Percentiles rank a stretch among this genome's conserved stretches.
Conservation (phyloP, 106 monocot species). For the Phalaenopsis equestris region DNA sequence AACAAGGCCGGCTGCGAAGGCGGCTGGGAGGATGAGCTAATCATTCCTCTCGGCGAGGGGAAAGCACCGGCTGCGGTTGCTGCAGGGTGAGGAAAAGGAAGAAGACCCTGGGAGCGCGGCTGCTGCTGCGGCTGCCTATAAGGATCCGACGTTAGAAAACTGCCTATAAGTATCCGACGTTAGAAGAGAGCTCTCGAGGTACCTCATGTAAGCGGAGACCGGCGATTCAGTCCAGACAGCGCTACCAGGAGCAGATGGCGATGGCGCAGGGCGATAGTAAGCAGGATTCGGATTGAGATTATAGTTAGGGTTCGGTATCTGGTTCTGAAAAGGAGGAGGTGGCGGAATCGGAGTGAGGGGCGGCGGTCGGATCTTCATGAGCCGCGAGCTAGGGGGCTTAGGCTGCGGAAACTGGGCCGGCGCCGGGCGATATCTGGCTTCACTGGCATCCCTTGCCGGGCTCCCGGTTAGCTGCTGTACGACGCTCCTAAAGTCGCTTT, state of each 20-base stretch:
- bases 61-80: too few species aligned
- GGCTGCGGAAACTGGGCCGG: conserved; percentile 26
- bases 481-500: conserved; percentile 46
- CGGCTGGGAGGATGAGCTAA: not conserved
- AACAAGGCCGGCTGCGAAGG: conserved; percentile 12
- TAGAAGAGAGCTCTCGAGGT: conserved; percentile 62
- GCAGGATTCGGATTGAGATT: conserved; percentile 12
- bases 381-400: conserved; percentile 39
- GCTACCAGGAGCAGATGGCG: conserved; percentile 5
- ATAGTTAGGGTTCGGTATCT: conserved; percentile 16
- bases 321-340: conserved; percentile 14
- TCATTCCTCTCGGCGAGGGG: conserved; percentile 10
- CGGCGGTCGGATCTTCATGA: conserved; percentile 71
- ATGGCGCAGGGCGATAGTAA: conserved; percentile 1
- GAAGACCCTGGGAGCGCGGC: too few species aligned
- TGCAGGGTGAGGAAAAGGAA: not conserved
- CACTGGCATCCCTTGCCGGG: conserved; percentile 28
- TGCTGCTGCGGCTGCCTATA: not conserved
- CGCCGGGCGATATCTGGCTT: conserved; percentile 2
- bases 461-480: conserved; percentile 82
- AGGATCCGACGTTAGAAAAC: conserved; percentile 23
- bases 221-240: conserved; percentile 44
- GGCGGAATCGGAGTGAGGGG: conserved; percentile 42
- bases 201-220: conserved; percentile 65
- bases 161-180: conserved; percentile 12